Percentiles rank a stretch among this genome's conserved stretches.
Conservation (phyloP, 345 rosid species). For the Streptanthus diversifolius region DNA sequence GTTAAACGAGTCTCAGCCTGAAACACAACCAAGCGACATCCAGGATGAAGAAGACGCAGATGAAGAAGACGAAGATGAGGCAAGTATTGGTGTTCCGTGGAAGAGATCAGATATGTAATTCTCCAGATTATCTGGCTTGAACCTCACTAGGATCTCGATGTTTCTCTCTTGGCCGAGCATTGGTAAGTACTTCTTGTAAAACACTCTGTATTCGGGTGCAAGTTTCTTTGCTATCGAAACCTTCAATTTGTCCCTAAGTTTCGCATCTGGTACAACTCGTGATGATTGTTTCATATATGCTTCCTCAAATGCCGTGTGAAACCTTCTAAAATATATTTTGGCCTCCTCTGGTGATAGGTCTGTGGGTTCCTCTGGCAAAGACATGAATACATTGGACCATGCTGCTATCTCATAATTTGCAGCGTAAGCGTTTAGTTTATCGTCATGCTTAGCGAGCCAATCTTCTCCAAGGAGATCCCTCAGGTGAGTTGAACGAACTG, state of each 20-base stretch:
- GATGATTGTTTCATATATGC: conserved; percentile 59
- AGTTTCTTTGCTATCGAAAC: conserved; percentile 57
- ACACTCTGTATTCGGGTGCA: conserved; percentile 52
- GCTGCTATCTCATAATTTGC: conserved; percentile 58
- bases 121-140: conserved; percentile 58
- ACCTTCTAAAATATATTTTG: conserved; percentile 49
- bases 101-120: conserved; percentile 69
- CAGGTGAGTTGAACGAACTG: conserved; percentile 48
- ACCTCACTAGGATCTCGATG: conserved; percentile 40
- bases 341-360: conserved; percentile 42
- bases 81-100: conserved; percentile 46
- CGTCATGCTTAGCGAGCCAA: conserved; percentile 55
- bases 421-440: conserved; percentile 55
- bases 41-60: conserved; percentile 31
- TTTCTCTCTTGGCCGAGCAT: conserved; percentile 35
- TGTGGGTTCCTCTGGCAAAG: conserved; percentile 47
- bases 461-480: conserved; percentile 61
- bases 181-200: conserved; percentile 41
- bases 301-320: conserved; percentile 68
- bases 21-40: conserved; percentile 36
- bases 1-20: conserved; percentile 14
- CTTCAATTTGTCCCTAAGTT: conserved; percentile 61
- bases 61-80: conserved; percentile 33
- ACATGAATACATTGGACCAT: conserved; percentile 58
- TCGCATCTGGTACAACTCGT: conserved; percentile 54